phyloP scores from a whole-genome alignment of 768 basidiomycete genomes.

The Boletellus ananas region DNA sequence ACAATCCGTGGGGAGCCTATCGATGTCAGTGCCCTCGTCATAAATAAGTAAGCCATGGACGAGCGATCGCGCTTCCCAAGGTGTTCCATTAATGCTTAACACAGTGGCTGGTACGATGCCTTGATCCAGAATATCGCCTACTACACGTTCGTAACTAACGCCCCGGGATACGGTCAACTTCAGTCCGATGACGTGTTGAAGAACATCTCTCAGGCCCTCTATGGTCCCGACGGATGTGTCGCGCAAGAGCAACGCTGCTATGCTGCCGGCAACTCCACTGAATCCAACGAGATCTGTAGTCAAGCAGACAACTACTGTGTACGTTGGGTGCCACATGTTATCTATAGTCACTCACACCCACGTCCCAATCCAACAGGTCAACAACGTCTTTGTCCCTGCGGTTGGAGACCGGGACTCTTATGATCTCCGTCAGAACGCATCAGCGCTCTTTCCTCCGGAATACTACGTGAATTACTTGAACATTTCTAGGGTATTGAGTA shows the following conservation, averaged over 20 bases:
- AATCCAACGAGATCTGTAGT: constrained; percentile 48
- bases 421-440: constrained; percentile 55
- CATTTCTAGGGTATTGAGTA: constrained; percentile 31
- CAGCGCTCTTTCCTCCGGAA: constrained; percentile 52
- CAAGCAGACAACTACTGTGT: constrained; percentile 57
- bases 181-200: constrained; percentile 44
- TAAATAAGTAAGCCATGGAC: constrained; percentile 47
- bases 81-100: background rate
- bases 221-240: constrained; percentile 45
- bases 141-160: constrained; percentile 55
- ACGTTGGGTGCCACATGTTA: constrained; percentile 17
- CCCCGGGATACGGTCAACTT: constrained; percentile 65
- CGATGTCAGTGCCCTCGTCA: constrained; percentile 57
- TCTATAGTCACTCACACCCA: background rate
- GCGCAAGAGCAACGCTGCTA: constrained; percentile 56
- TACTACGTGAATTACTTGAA: constrained; percentile 49
- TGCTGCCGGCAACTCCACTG: constrained; percentile 44
- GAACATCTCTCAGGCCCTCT: constrained; percentile 48
- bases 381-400: constrained; percentile 48
- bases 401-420: constrained; percentile 51
- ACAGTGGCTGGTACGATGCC: constrained; percentile 65
- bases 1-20: constrained; percentile 47
- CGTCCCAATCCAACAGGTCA: constrained; percentile 27
- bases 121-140: constrained; percentile 60
- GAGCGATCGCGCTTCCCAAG: background rate